phyloP scores from a whole-genome alignment of 495 filamentous ascomycete genomes.

The Penicillium waksmanii region DNA sequence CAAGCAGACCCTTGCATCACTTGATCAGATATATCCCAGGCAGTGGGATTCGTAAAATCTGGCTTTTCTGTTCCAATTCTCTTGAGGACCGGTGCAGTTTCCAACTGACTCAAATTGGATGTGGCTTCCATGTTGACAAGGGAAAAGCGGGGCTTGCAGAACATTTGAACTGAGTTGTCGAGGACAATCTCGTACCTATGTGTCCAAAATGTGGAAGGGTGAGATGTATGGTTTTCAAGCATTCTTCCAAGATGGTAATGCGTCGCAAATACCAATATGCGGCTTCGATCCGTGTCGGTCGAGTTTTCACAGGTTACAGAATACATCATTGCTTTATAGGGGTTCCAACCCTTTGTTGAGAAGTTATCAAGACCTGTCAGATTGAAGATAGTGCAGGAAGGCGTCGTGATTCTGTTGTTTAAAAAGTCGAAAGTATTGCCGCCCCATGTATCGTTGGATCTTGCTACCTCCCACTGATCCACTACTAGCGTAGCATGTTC shows the following conservation, averaged over 20 bases:
- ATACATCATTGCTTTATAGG: not conserved
- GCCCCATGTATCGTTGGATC: not conserved
- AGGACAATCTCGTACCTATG: not conserved
- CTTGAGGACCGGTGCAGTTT: not conserved
- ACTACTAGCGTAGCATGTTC: conserved; percentile 7
- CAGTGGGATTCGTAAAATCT: not conserved
- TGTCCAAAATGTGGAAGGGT: not conserved
- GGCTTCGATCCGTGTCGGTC: not conserved
- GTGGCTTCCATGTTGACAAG: conserved; percentile 9
- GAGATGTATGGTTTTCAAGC: not conserved
- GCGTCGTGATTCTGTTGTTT: not conserved
- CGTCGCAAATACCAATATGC: conserved; percentile 6
- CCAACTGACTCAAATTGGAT: not conserved
- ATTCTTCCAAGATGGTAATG: not conserved
- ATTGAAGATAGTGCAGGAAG: conserved; percentile 15
- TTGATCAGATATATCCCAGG: not conserved
- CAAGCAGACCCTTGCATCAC: not conserved
- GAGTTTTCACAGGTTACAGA: not conserved
- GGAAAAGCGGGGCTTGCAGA: conserved; percentile 18
- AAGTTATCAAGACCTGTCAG: not conserved
- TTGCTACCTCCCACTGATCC: not conserved
- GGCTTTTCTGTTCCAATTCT: not conserved
- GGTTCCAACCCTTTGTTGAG: not conserved
- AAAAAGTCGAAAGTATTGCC: not conserved
- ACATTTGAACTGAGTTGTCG: not conserved